phyloP scores from a whole-genome alignment of 2,329 filamentous ascomycete genomes.

The Ciborinia camelliae region DNA sequence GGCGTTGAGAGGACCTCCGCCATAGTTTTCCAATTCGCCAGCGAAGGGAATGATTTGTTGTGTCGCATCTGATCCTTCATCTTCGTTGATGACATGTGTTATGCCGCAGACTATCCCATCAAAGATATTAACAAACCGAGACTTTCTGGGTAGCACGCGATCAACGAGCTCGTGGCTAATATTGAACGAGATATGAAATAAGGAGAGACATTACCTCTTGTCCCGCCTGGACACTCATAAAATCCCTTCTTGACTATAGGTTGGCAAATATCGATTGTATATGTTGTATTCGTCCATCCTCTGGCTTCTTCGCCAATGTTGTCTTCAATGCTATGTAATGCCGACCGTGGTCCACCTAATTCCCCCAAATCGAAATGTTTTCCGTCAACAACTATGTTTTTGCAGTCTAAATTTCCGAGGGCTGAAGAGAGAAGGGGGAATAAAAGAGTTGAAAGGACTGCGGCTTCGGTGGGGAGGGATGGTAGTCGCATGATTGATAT shows the following conservation, averaged over 20 bases:
- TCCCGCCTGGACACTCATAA: slow-evolving; percentile 61
- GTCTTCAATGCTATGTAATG: slow-evolving; percentile 53
- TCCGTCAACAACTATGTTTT: slow-evolving; percentile 55
- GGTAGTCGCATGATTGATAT: slow-evolving; percentile 31
- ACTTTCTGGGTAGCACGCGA: slow-evolving; percentile 21
- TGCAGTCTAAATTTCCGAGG: slow-evolving; percentile 56
- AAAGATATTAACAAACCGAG: slow-evolving; percentile 5
- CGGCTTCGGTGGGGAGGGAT: slow-evolving; percentile 28
- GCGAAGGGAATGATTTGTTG: slow-evolving; percentile 68
- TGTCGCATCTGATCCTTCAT: slow-evolving; percentile 48
- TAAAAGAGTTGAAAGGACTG: slow-evolving; percentile 32
- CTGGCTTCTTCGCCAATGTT: slow-evolving; percentile 44
- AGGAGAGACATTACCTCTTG: slow-evolving; percentile 53
- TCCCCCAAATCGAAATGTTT: slow-evolving; percentile 61
- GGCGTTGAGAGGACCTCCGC: slow-evolving; percentile 60
- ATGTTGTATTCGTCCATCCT: slow-evolving; percentile 68
- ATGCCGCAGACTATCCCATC: slow-evolving; percentile 67
- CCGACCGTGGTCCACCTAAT: slow-evolving; percentile 65
- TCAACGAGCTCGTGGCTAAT: background rate
- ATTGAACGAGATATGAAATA: slow-evolving; percentile 6
- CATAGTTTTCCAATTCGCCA: slow-evolving; percentile 60
- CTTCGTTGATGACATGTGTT: slow-evolving; percentile 51
- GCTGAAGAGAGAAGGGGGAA: slow-evolving; percentile 33
- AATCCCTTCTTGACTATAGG: slow-evolving; percentile 56
- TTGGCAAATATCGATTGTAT: slow-evolving; percentile 74